phyloP scores from a whole-genome alignment of 768 basidiomycete species.

The Holtermanniella nyarrowii region DNA sequence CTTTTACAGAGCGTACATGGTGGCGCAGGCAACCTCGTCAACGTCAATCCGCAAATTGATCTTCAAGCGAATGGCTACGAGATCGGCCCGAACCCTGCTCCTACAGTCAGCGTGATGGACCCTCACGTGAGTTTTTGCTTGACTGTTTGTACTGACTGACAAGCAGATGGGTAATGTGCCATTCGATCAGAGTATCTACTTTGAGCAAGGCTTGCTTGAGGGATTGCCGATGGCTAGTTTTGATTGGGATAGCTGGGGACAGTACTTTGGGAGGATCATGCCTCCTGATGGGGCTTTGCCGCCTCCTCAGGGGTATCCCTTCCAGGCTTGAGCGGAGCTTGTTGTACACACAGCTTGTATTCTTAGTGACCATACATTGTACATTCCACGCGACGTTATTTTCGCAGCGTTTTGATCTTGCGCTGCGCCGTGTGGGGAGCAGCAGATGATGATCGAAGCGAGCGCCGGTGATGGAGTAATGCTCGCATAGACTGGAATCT shows the following conservation, averaged over 20 bases:
- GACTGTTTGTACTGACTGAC: neutral
- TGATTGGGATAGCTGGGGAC: slow-evolving; percentile 27
- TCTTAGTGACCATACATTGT: no score
- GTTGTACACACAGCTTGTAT: no score
- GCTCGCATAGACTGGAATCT: neutral
- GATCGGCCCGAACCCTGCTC: neutral
- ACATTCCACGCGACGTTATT: no score
- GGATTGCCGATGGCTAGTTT: slow-evolving; percentile 26
- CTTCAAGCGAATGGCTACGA: neutral
- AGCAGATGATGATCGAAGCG: no score
- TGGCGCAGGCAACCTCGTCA: slow-evolving; percentile 10
- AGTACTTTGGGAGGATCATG: slow-evolving; percentile 12
- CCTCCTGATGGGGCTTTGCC: neutral
- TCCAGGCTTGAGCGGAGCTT: neutral
- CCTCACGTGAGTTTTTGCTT: neutral
- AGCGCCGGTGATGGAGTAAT: no score
- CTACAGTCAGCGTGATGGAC: neutral
- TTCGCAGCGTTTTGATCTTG: no score
- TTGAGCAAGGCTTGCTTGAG: slow-evolving; percentile 27
- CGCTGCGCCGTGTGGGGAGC: no score
- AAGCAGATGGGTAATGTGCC: slow-evolving; percentile 1
- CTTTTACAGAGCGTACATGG: slow-evolving; percentile 9
- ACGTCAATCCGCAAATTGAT: slow-evolving; percentile 34
- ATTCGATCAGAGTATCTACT: slow-evolving; percentile 8
- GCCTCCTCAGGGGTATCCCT: neutral